These are phyloP conservation scores for Acacia crassicarpa DNA, from an alignment of 306 rosid genomes.

Conservation along the genomic window DNA sequence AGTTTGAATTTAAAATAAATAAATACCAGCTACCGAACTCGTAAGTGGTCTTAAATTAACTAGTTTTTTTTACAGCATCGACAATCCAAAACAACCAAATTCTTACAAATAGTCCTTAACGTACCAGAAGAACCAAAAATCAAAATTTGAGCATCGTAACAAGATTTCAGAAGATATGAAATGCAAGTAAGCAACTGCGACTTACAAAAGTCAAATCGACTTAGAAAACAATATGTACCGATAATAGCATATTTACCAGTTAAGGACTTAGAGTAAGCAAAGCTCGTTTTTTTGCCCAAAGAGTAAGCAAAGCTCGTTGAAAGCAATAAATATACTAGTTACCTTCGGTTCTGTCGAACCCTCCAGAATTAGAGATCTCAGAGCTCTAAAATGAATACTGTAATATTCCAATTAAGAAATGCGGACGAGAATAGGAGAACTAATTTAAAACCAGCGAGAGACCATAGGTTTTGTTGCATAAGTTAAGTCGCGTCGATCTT, in stretches of 20 bases:
- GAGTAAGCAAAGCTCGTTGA: neutral
- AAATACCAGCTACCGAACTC: neutral
- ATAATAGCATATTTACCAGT: neutral
- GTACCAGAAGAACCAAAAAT: neutral
- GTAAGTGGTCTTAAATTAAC: slow-evolving; percentile 17
- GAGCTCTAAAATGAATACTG: neutral
- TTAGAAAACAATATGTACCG: neutral
- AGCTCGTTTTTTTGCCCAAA: neutral
- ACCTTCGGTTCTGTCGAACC: neutral
- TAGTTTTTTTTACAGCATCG: slow-evolving; percentile 7
- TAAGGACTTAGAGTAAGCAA: neutral
- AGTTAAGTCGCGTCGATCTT: slow-evolving; percentile 15
- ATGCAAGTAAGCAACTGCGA: neutral
- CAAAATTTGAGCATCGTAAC: neutral
- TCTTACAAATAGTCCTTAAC: neutral
- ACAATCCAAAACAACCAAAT: neutral
- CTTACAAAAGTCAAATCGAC: neutral
- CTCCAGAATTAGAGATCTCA: neutral
- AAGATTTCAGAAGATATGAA: slow-evolving; percentile 5
- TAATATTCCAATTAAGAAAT: neutral
- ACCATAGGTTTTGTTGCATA: neutral
- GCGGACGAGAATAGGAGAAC: neutral
- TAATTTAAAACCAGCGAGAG: neutral
- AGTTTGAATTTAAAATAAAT: neutral
- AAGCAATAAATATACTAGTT: slow-evolving; percentile 1